phyloP scores from a whole-genome alignment of 495 filamentous ascomycete genomes.

The Rhizodiscina lignyota region DNA sequence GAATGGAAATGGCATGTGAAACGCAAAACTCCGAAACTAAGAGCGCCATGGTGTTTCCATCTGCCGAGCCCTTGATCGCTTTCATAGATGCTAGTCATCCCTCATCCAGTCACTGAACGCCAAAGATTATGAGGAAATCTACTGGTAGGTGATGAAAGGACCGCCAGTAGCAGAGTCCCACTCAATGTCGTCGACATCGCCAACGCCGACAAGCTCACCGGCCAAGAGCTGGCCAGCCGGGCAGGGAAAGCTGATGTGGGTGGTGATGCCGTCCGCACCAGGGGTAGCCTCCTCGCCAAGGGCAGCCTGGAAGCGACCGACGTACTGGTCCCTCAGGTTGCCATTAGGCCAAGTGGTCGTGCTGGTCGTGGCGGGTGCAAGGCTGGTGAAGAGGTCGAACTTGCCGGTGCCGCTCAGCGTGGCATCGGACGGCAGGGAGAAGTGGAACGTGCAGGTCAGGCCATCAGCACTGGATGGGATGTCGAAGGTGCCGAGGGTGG shows the following conservation, averaged over 20 bases:
- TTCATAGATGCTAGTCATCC: no score
- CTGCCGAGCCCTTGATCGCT: no score
- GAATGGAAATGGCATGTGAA: no score
- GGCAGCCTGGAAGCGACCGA: not conserved
- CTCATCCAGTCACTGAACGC: no score
- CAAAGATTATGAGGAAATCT: no score
- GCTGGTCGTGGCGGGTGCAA: not conserved
- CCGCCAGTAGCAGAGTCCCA: not conserved
- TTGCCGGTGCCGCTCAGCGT: not conserved
- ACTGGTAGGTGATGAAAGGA: not conserved
- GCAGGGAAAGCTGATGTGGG: not conserved
- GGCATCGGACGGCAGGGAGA: not conserved
- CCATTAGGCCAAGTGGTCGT: not conserved
- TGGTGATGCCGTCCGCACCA: not conserved
- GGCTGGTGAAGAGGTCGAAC: not conserved
- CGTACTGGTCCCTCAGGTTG: constrained; percentile 1
- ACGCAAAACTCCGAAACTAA: no score
- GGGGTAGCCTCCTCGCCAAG: not conserved
- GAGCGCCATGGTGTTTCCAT: no score
- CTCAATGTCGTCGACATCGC: not conserved
- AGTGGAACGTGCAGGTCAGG: not conserved
- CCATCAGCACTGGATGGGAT: not conserved
- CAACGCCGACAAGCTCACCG: not conserved
- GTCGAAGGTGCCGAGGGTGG: constrained; percentile 1
- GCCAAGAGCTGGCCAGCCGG: not conserved